Conservation (phyloP, 495 filamentous ascomycete genomes). For the Penicillium silybi region DNA sequence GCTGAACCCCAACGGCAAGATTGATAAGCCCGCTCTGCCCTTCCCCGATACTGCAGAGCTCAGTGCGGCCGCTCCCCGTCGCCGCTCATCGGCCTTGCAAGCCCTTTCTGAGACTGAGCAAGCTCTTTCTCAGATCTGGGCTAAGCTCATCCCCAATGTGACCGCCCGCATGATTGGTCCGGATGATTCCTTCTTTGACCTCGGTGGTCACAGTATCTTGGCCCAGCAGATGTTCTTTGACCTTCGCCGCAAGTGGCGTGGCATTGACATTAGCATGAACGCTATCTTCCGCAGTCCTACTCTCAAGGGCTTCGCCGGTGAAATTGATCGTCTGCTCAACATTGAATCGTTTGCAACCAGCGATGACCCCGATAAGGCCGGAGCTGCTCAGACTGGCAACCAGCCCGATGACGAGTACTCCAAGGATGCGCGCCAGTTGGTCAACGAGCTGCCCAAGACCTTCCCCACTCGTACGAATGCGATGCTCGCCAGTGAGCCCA, state of each 20-base stretch:
- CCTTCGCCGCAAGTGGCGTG: constrained; percentile 58
- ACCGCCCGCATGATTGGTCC: constrained; percentile 55
- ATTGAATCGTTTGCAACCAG: constrained; percentile 31
- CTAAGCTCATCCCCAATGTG: constrained; percentile 48
- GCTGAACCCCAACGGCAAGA: constrained; percentile 92
- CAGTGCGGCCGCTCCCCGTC: constrained; percentile 34
- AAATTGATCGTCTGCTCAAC: constrained; percentile 64
- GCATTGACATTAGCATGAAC: constrained; percentile 68
- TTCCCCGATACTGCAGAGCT: constrained; percentile 77
- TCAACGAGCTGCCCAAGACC: constrained; percentile 42
- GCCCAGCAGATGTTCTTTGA: constrained; percentile 81
- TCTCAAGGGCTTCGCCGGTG: constrained; percentile 64
- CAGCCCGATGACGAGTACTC: constrained; percentile 59
- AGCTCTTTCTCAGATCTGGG: constrained; percentile 66
- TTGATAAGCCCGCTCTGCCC: constrained; percentile 84
- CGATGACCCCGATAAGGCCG: constrained; percentile 26
- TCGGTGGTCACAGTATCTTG: constrained; percentile 82
- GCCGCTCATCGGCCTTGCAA: constrained; percentile 34
- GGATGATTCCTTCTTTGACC: constrained; percentile 77
- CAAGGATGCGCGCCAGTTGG: constrained; percentile 59
- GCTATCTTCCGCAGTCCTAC: constrained; percentile 74
- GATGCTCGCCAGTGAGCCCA: constrained; percentile 38
- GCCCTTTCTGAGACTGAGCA: constrained; percentile 62
- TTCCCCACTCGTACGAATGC: constrained; percentile 27
- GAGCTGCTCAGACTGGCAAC: constrained; percentile 19